Evolutionary conservation across 352 stramenopile species (phyloP).

Genomic region (Phytophthora vignae): DNA sequence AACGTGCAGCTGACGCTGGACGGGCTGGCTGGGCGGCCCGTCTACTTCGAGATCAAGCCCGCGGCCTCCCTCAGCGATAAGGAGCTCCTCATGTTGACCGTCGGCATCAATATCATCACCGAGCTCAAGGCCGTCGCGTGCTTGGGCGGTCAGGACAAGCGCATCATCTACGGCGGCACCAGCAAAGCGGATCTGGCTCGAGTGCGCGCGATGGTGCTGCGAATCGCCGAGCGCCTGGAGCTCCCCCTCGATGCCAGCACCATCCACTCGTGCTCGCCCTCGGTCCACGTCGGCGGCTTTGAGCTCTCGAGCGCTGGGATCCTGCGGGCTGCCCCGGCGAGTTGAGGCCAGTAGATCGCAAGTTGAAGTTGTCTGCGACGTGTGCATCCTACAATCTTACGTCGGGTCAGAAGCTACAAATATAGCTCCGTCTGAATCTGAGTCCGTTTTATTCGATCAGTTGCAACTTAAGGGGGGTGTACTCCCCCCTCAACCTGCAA

Average conservation of each 20-base stretch:
- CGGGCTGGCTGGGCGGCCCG: not conserved
- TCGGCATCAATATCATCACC: not conserved
- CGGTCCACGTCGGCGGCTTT: conserved; percentile 65
- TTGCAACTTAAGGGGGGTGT: not conserved
- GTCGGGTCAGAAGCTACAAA: no score
- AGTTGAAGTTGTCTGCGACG: not conserved
- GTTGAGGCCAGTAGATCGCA: not conserved
- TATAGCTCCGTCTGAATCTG: no score
- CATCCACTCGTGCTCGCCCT: not conserved
- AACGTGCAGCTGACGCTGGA: not conserved
- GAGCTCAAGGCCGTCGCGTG: not conserved
- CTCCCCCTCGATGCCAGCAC: not conserved
- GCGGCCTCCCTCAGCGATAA: not conserved
- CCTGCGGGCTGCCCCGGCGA: not conserved
- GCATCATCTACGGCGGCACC: not conserved
- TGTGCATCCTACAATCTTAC: not conserved
- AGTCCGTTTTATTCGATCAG: not conserved
- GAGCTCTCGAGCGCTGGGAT: conserved; percentile 34
- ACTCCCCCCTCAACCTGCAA: conserved; percentile 15
- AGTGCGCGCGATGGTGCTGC: not conserved
- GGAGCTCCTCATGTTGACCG: not conserved
- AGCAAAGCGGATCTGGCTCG: not conserved
- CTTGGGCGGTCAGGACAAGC: not conserved
- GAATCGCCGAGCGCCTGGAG: not conserved
- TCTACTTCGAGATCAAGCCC: not conserved